Base-by-base conservation (phyloP, 306 rosid genomes). In the Hippophae gyantsensis region DNA sequence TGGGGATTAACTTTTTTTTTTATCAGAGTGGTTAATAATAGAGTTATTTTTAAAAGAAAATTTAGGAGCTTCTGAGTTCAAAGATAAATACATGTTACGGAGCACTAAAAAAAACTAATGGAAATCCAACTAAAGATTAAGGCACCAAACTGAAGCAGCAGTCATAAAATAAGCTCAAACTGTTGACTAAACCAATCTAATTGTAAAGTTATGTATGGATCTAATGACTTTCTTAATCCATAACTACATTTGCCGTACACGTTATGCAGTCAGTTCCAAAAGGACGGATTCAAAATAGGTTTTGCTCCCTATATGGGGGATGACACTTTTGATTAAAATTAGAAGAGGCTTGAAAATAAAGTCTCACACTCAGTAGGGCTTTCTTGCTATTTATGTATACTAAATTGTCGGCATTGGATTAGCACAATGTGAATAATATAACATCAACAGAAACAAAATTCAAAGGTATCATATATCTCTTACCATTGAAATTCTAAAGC, bases 191-290 rank as follows among this genome's bases (percentile, higher is more conserved):
- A 56, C 23, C 38, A 7, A 38, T 52, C 0, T n/a, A 56, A 41
- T 51, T 44, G 32, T 56, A 5, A 41, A 13, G 32, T 27, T 43
- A 48, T 42, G 48, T 56, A 45, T 51, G 42, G 48, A 49, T n/a
- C 48, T 26, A n/a, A 50, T 52, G 42, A 52, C 57, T 69, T 47
- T 69, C 41, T 49, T 25, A 60, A 27, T 42, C 47, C 41, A 54
- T 10, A 7, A 42, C 60, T 13, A 54, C 42, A 27, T 51, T 52
- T 68, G 70, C 74, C 76, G 76, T 72, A 47, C 72, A 72, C 74
- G 72, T 65, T 66, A 61, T 65, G 78, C 69, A 52, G 52, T 51
- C 9, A 32, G 51, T 62, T 44, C 63, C 53, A 45, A 57, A 32
- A 13, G 61, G 66, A 70, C 66, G 61, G 46, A 54, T 44, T 56